Percentiles rank a stretch among this genome's conserved stretches.
Conservation (phyloP, 805 yeast species). For the Yamadazyma phyllophila region DNA sequence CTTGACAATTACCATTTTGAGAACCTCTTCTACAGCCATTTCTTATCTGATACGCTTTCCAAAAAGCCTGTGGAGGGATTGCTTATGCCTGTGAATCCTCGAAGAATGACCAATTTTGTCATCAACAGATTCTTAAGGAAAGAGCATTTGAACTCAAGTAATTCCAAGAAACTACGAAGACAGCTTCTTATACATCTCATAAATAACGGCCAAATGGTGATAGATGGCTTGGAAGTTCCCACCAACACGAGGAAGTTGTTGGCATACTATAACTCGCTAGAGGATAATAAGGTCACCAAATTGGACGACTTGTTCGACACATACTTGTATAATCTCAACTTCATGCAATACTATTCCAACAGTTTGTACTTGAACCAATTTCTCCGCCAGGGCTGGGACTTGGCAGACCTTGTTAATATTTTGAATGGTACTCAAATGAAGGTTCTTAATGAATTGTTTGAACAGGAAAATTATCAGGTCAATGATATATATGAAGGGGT, state of each 20-base stretch:
- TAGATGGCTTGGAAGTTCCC: conserved; percentile 7
- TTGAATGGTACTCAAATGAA: conserved; percentile 17
- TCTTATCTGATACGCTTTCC: conserved; percentile 17
- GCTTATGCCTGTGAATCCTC: conserved; percentile 37
- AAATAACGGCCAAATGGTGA: neutral
- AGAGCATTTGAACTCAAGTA: conserved; percentile 9
- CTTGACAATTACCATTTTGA: conserved; percentile 38
- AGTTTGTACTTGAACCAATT: conserved; percentile 15
- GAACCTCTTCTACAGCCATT: conserved; percentile 31
- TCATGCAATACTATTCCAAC: conserved; percentile 21
- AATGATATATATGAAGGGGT: neutral
- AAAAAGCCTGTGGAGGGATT: conserved; percentile 7
- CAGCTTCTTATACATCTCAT: conserved; percentile 5
- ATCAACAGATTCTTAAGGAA: conserved; percentile 31
- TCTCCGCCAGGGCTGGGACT: conserved; percentile 19
- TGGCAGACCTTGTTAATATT: conserved; percentile 23
- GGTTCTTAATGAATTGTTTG: conserved; percentile 1
- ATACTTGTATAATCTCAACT: conserved; percentile 32
- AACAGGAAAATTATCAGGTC: neutral
- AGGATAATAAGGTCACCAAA: conserved; percentile 18
- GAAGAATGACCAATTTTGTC: conserved; percentile 38
- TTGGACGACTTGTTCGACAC: conserved; percentile 43
- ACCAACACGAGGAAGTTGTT: conserved; percentile 1
- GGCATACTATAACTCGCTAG: conserved; percentile 2
- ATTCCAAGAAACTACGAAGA: conserved; percentile 11